Percentiles rank a stretch among this genome's conserved stretches.
Conservation (phyloP, 306 rosid genomes). For the Glycyrrhiza uralensis region DNA sequence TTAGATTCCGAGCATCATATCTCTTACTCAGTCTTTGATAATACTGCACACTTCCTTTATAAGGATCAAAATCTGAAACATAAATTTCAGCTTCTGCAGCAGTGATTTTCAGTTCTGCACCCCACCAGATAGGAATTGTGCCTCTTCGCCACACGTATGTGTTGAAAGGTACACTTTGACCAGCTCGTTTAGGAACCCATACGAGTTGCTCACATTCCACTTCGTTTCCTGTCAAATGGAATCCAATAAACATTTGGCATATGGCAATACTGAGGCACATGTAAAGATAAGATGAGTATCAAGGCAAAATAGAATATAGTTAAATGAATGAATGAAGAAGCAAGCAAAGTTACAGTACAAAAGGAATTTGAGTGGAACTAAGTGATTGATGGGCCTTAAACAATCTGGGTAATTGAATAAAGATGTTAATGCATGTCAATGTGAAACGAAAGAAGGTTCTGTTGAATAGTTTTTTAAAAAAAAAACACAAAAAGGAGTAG, state of each 20-base stretch:
- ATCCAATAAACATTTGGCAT: slow-evolving; percentile 9
- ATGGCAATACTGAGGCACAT: not conserved
- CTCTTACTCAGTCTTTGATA: slow-evolving; percentile 84
- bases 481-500: not conserved
- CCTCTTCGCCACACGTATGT: slow-evolving; percentile 93
- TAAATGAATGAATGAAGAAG: not conserved
- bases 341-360: slow-evolving; percentile 10
- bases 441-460: not conserved
- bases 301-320: not conserved
- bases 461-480: not conserved
- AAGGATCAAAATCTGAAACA: slow-evolving; percentile 86
- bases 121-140: slow-evolving; percentile 99
- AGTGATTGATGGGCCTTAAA: slow-evolving; percentile 5
- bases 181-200: slow-evolving; percentile 85
- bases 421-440: not conserved
- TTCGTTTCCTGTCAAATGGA: slow-evolving; percentile 79
- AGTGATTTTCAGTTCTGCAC: slow-evolving; percentile 95
- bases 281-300: not conserved
- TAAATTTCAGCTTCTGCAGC: slow-evolving; percentile 98
- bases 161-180: slow-evolving; percentile 91
- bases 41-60: slow-evolving; percentile 80
- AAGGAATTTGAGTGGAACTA: not conserved
- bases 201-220: slow-evolving; percentile 98
- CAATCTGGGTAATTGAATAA: not conserved
- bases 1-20: slow-evolving; percentile 70